Conservation (phyloP, 2,329 filamentous ascomycete genomes). For the Aureobasidium sp. region DNA sequence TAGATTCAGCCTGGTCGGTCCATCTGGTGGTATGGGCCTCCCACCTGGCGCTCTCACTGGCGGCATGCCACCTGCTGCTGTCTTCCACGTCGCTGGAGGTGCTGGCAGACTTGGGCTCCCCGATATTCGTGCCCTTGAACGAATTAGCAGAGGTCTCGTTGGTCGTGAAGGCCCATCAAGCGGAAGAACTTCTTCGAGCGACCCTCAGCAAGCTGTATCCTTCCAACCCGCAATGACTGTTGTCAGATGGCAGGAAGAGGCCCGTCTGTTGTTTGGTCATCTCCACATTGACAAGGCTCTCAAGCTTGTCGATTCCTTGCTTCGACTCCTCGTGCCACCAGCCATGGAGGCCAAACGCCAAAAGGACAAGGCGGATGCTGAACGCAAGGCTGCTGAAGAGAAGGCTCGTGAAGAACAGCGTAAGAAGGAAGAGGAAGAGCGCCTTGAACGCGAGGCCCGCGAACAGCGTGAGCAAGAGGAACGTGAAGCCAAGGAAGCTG, state of each 20-base stretch:
- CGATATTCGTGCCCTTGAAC: slow-evolving; percentile 6
- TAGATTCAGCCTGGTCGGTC: slow-evolving; percentile 15
- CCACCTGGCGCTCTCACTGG: slow-evolving; percentile 8
- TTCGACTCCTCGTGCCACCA: slow-evolving; percentile 69
- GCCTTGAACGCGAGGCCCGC: slow-evolving; percentile 48
- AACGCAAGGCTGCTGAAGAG: slow-evolving; percentile 60
- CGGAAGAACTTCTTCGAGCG: slow-evolving; percentile 28
- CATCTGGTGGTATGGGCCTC: slow-evolving; percentile 3
- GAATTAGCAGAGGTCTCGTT: background rate
- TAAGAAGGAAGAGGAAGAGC: slow-evolving; percentile 53
- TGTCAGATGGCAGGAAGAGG: slow-evolving; percentile 82
- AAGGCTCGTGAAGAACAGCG: slow-evolving; percentile 55
- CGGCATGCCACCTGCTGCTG: slow-evolving; percentile 15
- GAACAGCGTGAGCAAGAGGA: slow-evolving; percentile 46
- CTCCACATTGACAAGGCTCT: slow-evolving; percentile 61
- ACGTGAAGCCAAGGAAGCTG: slow-evolving; percentile 42
- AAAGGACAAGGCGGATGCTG: slow-evolving; percentile 58
- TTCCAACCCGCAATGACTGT: slow-evolving; percentile 68
- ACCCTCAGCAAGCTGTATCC: slow-evolving; percentile 66
- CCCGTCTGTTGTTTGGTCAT: slow-evolving; percentile 73
- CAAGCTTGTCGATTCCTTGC: slow-evolving; percentile 61
- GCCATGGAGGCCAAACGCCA: slow-evolving; percentile 77
- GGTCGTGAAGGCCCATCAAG: background rate
- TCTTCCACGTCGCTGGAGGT: slow-evolving; percentile 17
- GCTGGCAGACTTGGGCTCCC: background rate